A percentile compares a stretch with the other conserved stretches of the same genome.
These are phyloP conservation scores for Stereocaulon alpinum DNA, from an alignment of 495 filamentous ascomycete species.

Conservation along the genomic window DNA sequence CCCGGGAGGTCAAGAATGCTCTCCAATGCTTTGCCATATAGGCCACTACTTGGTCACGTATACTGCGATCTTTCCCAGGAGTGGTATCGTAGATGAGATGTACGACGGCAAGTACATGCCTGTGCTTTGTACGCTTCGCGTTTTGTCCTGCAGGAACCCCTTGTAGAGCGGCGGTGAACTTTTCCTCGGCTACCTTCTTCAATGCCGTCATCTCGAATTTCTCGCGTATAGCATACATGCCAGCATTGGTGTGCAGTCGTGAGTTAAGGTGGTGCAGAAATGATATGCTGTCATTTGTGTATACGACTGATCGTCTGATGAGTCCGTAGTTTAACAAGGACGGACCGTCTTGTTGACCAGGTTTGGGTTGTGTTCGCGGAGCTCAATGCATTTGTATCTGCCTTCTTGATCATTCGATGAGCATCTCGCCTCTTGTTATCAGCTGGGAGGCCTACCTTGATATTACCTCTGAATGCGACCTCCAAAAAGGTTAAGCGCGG, in stretches of 20 bases:
- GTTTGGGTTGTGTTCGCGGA: neutral
- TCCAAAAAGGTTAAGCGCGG: slow-evolving; percentile 1
- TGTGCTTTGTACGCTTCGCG: neutral
- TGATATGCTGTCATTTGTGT: too few species aligned
- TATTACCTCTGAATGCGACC: neutral
- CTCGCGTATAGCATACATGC: slow-evolving; percentile 5
- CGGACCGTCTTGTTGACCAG: neutral
- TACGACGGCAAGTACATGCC: neutral
- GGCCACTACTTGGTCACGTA: neutral
- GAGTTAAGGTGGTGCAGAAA: neutral
- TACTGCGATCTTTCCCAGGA: neutral
- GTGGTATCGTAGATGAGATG: neutral
- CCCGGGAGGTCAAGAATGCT: neutral
- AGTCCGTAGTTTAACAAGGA: slow-evolving; percentile 7
- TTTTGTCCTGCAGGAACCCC: neutral
- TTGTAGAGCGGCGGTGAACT: neutral
- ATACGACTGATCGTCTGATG: neutral
- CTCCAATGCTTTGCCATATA: neutral
- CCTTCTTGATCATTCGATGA: slow-evolving; percentile 1
- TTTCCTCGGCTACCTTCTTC: neutral
- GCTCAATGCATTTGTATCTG: neutral
- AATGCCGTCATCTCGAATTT: slow-evolving; percentile 8
- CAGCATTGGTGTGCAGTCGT: neutral
- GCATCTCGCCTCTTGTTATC: too few species aligned
- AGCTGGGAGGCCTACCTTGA: slow-evolving; percentile 3